Base-by-base conservation (phyloP, 129 eudicot species). In the Chrysanthemum lavandulifolium region DNA sequence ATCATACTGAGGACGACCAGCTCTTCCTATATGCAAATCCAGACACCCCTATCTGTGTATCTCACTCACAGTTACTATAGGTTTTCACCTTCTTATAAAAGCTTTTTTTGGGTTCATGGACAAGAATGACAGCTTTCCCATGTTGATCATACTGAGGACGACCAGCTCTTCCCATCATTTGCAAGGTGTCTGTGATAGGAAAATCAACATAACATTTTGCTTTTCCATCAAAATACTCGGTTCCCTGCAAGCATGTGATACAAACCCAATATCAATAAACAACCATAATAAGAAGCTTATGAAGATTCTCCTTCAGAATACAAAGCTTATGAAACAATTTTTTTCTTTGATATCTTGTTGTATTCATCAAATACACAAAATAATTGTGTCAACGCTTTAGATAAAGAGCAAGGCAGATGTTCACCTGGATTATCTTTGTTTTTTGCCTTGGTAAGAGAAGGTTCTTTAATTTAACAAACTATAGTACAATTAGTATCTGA, bases 161-260 rank as follows among this genome's bases (percentile, higher is more conserved):
- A 23, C 98, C 97, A 29, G 97, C 98, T 70, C 97, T 87, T 43
- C 98, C 98, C 98, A 94, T 94, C 98, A 94, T 94, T 86, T 94
- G 98, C 81, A 94, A 58, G 65, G 90, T 90, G 85, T 93, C 98
- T 11, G 98, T 93, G 68, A 93, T 90, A 10, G 98, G 98, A 76
- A 93, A 93, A 86, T 90, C 98, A 51, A 90, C 80, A 82, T 94
- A 90, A 55, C 97, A 80, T 78, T 94, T 94, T 55, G 91, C 68
- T 71, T 88, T 94, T 43, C 86, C 98, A 82, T 94, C 98, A 81
- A 60, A 94, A 78, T 72, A 94, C 73, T 94, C 97, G 14, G 98
- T 94, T 78, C 98, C 98, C 98, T 90, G 85, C 67, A 71, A 57
- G 29, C 66, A 43, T 47, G 65, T 14, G 29, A 60, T 68, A 16